Evolutionary conservation across 176 grass and related monocot genomes (phyloP).

Genomic region (Poa annua): DNA sequence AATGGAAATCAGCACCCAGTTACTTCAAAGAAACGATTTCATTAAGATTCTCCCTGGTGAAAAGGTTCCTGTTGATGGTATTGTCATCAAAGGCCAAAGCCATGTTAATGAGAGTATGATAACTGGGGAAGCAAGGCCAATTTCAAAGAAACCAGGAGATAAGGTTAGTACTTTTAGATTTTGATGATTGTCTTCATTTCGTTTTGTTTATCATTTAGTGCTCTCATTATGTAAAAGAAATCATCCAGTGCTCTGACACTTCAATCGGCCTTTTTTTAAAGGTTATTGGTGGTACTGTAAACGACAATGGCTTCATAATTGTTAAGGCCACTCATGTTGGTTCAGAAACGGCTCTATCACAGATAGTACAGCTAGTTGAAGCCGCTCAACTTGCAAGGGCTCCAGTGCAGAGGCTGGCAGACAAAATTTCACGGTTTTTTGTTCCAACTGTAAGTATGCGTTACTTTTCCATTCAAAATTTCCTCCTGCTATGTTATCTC

Average conservation of each 20-base stretch:
- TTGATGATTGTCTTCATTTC: neutral
- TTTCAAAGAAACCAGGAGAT: slow-evolving; percentile 91
- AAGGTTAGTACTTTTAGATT: slow-evolving; percentile 58
- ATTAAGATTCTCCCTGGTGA: slow-evolving; percentile 97
- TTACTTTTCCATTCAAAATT: slow-evolving; percentile 34
- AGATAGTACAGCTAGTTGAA: slow-evolving; percentile 99
- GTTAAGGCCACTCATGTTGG: slow-evolving; percentile 97
- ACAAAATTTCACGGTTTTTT: slow-evolving; percentile 91
- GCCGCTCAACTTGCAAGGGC: slow-evolving; percentile 94
- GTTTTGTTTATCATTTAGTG: slow-evolving; percentile 29
- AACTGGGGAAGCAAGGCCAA: slow-evolving; percentile 91
- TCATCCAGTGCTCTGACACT: slow-evolving; percentile 39
- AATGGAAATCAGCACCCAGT: slow-evolving; percentile 83
- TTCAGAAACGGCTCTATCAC: slow-evolving; percentile 90
- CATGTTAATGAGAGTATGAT: slow-evolving; percentile 99
- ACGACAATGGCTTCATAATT: slow-evolving; percentile 91
- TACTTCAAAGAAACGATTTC: slow-evolving; percentile 98
- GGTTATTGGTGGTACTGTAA: slow-evolving; percentile 99
- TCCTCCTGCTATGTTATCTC: neutral
- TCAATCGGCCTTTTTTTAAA: slow-evolving; percentile 30
- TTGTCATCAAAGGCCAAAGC: slow-evolving; percentile 90
- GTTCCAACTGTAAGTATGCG: slow-evolving; percentile 79
- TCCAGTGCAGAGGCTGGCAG: slow-evolving; percentile 92
- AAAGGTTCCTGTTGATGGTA: slow-evolving; percentile 96
- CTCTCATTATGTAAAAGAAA: neutral